Percentiles rank a stretch among this genome's conserved stretches.
Evolutionary conservation across 2,329 filamentous ascomycete genomes (phyloP).

Genomic region (Neodidymelliopsis sp.): DNA sequence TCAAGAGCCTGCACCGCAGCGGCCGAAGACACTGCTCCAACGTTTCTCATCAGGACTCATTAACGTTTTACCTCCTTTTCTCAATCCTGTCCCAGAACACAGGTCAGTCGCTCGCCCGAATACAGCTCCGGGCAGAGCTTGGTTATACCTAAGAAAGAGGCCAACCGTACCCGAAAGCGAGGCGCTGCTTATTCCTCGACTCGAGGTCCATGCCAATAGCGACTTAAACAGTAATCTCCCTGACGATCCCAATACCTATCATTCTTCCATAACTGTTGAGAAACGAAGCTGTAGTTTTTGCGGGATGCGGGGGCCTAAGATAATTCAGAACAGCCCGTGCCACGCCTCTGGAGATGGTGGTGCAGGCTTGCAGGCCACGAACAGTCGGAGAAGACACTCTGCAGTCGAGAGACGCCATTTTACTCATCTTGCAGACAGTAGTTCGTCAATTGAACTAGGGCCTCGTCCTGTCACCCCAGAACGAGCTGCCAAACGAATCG

Average conservation of each 20-base stretch:
- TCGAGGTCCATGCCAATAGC: neutral
- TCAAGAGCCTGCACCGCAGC: constrained; percentile 9
- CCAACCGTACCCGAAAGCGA: neutral
- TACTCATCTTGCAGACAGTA: constrained; percentile 1
- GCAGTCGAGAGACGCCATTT: neutral
- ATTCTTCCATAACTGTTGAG: constrained; percentile 32
- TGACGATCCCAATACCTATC: constrained; percentile 28
- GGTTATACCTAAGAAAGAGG: neutral
- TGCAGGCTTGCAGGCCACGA: constrained; percentile 21
- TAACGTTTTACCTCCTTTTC: constrained; percentile 16
- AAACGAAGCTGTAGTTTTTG: constrained; percentile 21
- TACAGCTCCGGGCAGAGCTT: constrained; percentile 6
- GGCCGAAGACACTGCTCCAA: constrained; percentile 23
- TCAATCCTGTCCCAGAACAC: constrained; percentile 3
- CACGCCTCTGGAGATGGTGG: constrained; percentile 18
- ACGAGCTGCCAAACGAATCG: constrained; percentile 17
- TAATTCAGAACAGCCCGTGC: constrained; percentile 20
- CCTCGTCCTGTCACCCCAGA: constrained; percentile 18
- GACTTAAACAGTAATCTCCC: constrained; percentile 13
- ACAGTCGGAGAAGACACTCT: neutral
- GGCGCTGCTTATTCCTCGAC: neutral
- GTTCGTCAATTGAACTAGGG: constrained; percentile 9
- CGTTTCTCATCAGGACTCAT: constrained; percentile 25
- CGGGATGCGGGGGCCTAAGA: constrained; percentile 20
- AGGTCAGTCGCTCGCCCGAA: neutral